Percentiles rank a stretch among this genome's conserved stretches.
phyloP scores from a whole-genome alignment of 257 asterid genomes.

The Craterostigma plantagineum region DNA sequence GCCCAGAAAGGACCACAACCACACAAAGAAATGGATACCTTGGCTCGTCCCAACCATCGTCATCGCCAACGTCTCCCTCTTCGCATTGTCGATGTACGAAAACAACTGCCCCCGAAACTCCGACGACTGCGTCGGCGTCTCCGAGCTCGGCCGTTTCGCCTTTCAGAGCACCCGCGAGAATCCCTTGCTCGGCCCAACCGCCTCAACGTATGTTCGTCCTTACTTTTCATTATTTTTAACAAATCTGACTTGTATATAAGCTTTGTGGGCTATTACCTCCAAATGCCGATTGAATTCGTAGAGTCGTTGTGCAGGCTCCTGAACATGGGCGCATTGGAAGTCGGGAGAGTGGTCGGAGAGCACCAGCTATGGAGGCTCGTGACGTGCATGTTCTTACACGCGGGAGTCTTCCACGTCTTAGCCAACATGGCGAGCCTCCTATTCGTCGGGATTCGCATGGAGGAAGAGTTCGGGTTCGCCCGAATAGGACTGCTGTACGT shows the following conservation, averaged over 20 bases:
- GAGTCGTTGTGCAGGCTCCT: conserved; percentile 23
- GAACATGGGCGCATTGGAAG: conserved; percentile 37
- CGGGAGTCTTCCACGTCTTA: conserved; percentile 36
- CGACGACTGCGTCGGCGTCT: conserved; percentile 24
- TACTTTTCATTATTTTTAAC: background rate
- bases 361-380: conserved; percentile 31
- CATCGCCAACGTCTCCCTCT: conserved; percentile 29
- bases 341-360: conserved; percentile 23
- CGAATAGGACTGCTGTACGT: conserved; percentile 4
- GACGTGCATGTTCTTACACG: conserved; percentile 65
- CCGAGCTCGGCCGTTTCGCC: conserved; percentile 47
- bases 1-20: conserved; percentile 3
- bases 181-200: conserved; percentile 90
- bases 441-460: conserved; percentile 49
- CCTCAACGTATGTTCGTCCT: conserved; percentile 30
- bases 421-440: conserved; percentile 49
- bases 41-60: conserved; percentile 73
- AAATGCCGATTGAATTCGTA: no score
- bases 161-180: conserved; percentile 64
- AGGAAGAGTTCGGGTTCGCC: conserved; percentile 45
- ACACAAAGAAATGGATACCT: conserved; percentile 46
- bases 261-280: no score
- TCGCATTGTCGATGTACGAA: conserved; percentile 35
- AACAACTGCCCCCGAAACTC: conserved; percentile 59
- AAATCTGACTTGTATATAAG: no score